These are phyloP conservation scores for Lepidium sativum DNA, from an alignment of 345 rosid genomes.

Conservation along the genomic window DNA sequence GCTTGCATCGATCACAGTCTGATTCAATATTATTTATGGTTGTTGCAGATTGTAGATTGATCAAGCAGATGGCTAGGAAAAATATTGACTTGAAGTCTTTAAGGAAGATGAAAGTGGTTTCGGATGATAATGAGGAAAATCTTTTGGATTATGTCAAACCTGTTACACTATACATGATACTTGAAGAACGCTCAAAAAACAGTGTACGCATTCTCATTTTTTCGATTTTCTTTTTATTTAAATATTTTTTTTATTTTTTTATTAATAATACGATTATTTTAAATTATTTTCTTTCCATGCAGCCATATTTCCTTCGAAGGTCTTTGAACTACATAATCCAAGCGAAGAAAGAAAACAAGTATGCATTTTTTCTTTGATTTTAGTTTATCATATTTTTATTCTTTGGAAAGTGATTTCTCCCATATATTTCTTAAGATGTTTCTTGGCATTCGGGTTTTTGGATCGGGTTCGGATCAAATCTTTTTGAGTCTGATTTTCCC, in stretches of 20 bases:
- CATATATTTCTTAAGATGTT: no score
- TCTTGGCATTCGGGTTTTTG: no score
- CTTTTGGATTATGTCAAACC: not conserved
- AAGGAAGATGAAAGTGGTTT: not conserved
- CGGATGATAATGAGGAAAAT: not conserved
- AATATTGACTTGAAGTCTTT: not conserved
- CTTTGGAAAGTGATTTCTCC: not conserved
- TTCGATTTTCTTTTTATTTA: no score
- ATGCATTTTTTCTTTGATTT: not conserved
- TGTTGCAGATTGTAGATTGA: not conserved
- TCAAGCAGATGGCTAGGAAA: constrained; percentile 6
- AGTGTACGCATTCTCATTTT: not conserved
- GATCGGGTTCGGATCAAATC: no score
- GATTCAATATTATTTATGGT: not conserved
- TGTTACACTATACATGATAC: not conserved
- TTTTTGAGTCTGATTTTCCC: no score
- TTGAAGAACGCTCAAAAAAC: not conserved
- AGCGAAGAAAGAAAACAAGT: constrained; percentile 19
- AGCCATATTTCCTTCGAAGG: not conserved
- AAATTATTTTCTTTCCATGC: not conserved
- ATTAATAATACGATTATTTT: not conserved
- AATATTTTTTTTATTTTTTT: no score
- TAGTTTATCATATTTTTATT: not conserved
- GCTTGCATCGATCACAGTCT: not conserved
- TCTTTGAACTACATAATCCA: constrained; percentile 10